Percentiles rank a stretch among this genome's conserved stretches.
These are phyloP conservation scores for Acacia concinna DNA, from an alignment of 331 rosid species.

Conservation along the genomic window DNA sequence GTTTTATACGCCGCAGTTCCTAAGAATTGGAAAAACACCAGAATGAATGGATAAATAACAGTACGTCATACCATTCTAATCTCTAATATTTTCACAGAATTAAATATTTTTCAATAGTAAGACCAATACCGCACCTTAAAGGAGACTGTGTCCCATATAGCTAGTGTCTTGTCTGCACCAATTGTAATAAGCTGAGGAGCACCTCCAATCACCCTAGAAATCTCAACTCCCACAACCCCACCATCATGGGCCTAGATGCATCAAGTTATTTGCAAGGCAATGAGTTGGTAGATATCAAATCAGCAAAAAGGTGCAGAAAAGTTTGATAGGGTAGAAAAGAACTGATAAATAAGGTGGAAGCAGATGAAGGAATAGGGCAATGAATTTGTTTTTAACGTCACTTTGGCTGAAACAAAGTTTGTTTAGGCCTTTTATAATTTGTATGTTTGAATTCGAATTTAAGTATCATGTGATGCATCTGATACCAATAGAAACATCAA, in stretches of 20 bases:
- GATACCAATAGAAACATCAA: background rate
- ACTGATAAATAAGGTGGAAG: constrained; percentile 4
- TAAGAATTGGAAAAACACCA: constrained; percentile 37
- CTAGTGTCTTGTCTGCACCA: constrained; percentile 98
- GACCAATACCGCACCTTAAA: constrained; percentile 64
- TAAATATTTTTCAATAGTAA: constrained; percentile 2
- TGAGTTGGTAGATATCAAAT: constrained; percentile 19
- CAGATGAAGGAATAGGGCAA: background rate
- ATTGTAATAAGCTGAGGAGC: constrained; percentile 98
- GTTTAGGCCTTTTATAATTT: background rate
- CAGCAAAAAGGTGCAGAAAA: constrained; percentile 3
- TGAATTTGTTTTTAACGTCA: background rate
- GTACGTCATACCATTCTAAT: constrained; percentile 33
- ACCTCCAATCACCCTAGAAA: constrained; percentile 92
- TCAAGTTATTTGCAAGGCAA: constrained; percentile 33
- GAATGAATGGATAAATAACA: background rate
- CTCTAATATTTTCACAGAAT: constrained; percentile 13
- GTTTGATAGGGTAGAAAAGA: constrained; percentile 4
- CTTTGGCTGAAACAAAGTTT: constrained; percentile 15
- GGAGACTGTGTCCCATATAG: constrained; percentile 95
- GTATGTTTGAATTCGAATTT: background rate
- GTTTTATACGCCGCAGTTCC: constrained; percentile 97
- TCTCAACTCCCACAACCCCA: constrained; percentile 97
- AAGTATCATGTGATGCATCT: constrained; percentile 14
- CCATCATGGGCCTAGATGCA: constrained; percentile 94